Evolutionary conservation across 305 asterid species (phyloP), one percentile per base, ranked within the genome.

Genomic region (Striga hermonthica): DNA sequence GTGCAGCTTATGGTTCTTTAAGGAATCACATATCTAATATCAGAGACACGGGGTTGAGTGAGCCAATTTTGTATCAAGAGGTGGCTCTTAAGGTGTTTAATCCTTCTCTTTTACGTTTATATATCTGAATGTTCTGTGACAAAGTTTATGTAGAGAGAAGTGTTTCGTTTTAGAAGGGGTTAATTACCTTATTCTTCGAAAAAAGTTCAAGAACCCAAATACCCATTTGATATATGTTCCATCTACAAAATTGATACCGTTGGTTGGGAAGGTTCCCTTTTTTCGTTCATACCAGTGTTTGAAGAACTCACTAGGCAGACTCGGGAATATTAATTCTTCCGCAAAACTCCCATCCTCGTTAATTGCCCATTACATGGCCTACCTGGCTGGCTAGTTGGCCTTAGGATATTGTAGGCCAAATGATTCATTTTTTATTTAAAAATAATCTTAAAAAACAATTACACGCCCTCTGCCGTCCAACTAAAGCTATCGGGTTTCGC

Each of bases 81-180:
- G 84, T 89, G 41, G 90, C 97, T 70, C 74, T 86, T 49, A 86
- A 90, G 99, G 99, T 90, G 82, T 65, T 53, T 16, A 49, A 22
- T 12, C 68, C 47, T 57, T 67, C 65, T 47, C 47, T 15, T 48
- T n/a, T 37, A 57, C 36, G 14, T 43, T 55, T 40, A 72, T 47
- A 14, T 70, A 61, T 60, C 53, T 45, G 65, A 55, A 59, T 41
- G 38, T 72, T 15, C 44, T 45, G 28, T 65, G 45, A 52, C 53
- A 64, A 39, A 28, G 64, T 60, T 73, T 9, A 55, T 35, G 65
- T 41, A 43, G 28, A 58, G 64, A 50, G 57, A 13, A 63, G 60
- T 64, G 55, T 72, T 48, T 14, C 53, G 9, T 57, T 53, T 12
- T 64, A 61, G 11, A 16, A 14, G 36, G 62, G 45, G 4, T 35